Base-by-base conservation (phyloP, 495 filamentous ascomycete species). In the Podospora comata region DNA sequence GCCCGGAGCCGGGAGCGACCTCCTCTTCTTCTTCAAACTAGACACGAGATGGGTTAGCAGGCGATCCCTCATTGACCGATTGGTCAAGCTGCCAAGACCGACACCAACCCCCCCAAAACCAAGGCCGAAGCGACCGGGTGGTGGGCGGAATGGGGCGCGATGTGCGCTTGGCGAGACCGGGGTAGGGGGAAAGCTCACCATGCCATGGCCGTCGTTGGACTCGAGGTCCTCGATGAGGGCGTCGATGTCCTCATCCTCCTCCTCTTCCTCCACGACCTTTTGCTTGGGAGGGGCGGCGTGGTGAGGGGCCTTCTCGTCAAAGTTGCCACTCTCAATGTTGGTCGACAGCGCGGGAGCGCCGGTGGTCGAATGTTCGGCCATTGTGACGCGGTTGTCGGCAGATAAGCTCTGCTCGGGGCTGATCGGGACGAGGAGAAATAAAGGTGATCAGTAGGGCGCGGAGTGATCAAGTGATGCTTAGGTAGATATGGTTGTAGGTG, bases 201-300 rank as follows among this genome's bases (percentile, higher is more conserved):
- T 80, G 54, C 66, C 78, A 53, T 89, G 85, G 44, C 88, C 91
- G 75, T 94, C 91, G 66, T 90, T 81, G 16, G 88, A 91, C 77
- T 93, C 88, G 65, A 97, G 88, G 70, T 93, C 92, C 68, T 91
- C 88, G 67, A 97, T 94, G 70, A 97, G 84, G 66, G 85, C 84
- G 74, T 94, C 90, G 66, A 97, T 91, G 73, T 92, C 87, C 79
- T 89, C 87, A 69, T 89, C 86, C 26, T 89, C 85, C 54, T 90
- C 88, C 56, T 90, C 87, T 16, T 90, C 85, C 13, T 82, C 83
- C 18, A 78, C 81, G 26, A 72, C 55, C 55, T 58, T 58, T 58
- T 9, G n/a, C 55, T 58, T 74, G 73, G 77, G 79, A 57, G 70
- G 67, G 73, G 77, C 78, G 70, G 69, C 71, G 59, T 70, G 60